A percentile compares a stretch with the other conserved stretches of the same genome.
These are phyloP conservation scores for Claviceps sorghi DNA, from an alignment of 2,329 filamentous ascomycete genomes.

Conservation along the genomic window DNA sequence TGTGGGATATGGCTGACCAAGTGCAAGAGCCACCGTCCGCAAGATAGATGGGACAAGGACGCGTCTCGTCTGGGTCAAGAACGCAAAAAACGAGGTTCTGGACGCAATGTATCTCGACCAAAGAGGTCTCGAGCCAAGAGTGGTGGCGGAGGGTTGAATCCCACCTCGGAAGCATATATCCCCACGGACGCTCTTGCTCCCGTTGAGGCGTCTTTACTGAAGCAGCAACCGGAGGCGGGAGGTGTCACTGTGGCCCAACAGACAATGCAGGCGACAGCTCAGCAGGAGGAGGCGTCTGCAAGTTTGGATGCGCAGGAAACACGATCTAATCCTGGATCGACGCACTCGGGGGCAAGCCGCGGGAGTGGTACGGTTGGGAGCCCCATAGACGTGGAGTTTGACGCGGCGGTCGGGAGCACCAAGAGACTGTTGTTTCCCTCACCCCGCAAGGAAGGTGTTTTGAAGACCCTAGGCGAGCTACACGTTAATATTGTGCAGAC, in stretches of 20 bases:
- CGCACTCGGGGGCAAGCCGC: conserved; percentile 39
- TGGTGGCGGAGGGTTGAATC: conserved; percentile 26
- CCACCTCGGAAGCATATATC: conserved; percentile 39
- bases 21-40: conserved; percentile 68
- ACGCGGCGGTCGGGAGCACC: conserved; percentile 38
- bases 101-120: conserved; percentile 24
- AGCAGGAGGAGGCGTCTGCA: background rate
- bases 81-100: conserved; percentile 32
- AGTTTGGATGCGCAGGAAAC: conserved; percentile 8
- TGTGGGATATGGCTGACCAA: conserved; percentile 94
- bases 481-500: conserved; percentile 37
- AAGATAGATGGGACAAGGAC: conserved; percentile 66
- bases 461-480: conserved; percentile 46
- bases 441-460: conserved; percentile 49
- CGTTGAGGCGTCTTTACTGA: conserved; percentile 24
- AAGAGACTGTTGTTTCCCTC: conserved; percentile 65
- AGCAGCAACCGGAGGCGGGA: conserved; percentile 9
- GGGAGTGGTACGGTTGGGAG: conserved; percentile 41
- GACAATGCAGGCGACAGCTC: background rate
- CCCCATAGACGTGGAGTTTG: conserved; percentile 38
- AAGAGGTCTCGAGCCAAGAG: conserved; percentile 37
- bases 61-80: conserved; percentile 36
- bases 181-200: conserved; percentile 39
- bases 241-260: conserved; percentile 9
- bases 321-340: conserved; percentile 25